A percentile compares a stretch with the other conserved stretches of the same genome.
These are phyloP conservation scores for Aspergillus neoniger DNA, from an alignment of 2,329 filamentous ascomycete species.

Conservation along the genomic window DNA sequence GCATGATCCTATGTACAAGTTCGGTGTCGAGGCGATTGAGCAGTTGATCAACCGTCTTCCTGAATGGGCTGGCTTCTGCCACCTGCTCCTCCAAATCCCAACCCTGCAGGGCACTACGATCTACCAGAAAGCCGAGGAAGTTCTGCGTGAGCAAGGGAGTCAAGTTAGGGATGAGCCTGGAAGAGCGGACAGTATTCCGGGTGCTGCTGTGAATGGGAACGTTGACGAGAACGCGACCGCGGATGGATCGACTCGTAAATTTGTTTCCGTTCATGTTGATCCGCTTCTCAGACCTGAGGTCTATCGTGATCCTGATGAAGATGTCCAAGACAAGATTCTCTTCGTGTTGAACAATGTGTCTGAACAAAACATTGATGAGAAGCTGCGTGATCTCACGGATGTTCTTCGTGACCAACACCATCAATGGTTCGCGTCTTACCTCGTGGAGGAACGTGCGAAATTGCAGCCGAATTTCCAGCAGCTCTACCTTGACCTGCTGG, in stretches of 20 bases:
- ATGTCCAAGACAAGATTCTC: slow-evolving; percentile 87
- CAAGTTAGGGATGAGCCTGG: slow-evolving; percentile 55
- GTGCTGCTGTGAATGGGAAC: slow-evolving; percentile 68
- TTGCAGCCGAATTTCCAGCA: slow-evolving; percentile 96
- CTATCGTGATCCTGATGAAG: slow-evolving; percentile 81
- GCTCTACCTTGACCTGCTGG: slow-evolving; percentile 86
- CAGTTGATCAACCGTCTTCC: slow-evolving; percentile 79
- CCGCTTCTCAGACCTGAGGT: slow-evolving; percentile 62
- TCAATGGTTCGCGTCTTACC: slow-evolving; percentile 93
- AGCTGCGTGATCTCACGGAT: slow-evolving; percentile 78
- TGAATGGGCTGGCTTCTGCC: slow-evolving; percentile 96
- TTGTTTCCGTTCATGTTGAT: slow-evolving; percentile 76
- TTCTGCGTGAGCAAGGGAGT: slow-evolving; percentile 67
- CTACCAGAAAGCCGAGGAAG: slow-evolving; percentile 77
- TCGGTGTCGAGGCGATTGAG: slow-evolving; percentile 90
- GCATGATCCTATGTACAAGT: slow-evolving; percentile 95
- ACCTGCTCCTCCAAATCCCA: slow-evolving; percentile 77
- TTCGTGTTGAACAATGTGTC: slow-evolving; percentile 98
- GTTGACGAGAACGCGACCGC: slow-evolving; percentile 61
- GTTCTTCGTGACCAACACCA: slow-evolving; percentile 79
- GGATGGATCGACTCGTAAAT: slow-evolving; percentile 69
- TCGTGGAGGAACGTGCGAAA: slow-evolving; percentile 95
- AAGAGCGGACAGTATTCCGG: slow-evolving; percentile 39
- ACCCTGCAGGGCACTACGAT: slow-evolving; percentile 83
- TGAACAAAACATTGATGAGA: slow-evolving; percentile 79